Evolutionary conservation across 179 eudicot genomes (phyloP), one percentile per base, ranked within the genome.

Genomic region (Beta lomatogona): DNA sequence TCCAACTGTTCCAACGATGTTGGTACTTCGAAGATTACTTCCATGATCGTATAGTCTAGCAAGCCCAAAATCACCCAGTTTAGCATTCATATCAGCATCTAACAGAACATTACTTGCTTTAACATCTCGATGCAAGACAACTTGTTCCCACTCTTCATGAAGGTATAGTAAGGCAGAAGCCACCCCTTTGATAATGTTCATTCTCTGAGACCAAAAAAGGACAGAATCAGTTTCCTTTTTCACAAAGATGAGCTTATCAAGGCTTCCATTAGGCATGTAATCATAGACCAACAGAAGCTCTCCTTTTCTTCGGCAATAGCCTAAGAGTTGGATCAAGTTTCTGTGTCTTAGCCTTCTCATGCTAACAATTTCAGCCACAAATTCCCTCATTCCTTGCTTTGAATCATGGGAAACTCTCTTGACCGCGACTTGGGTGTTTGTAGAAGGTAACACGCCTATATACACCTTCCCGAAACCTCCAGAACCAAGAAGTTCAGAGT

Each of bases 141-240:
- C 79, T 76, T 86, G 88, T 55, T 86, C 88, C 86, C 88, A 86
- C 53, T 80, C 88, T n/a, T 86, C 88, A 60, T 86, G 88, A 25
- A 86, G 86, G 85, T 86, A 84, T 21, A 63, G 75, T 48, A 86
- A 72, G 44, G 86, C 83, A 3, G 83, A 86, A 9, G 87, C 89
- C n/a, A 86, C 83, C 74, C 89, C 89, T 46, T 82, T 79, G 28
- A 82, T 80, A 60, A 86, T 86, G 15, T 57, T 77, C 77, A 75
- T 57, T 57, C 77, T 75, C 65, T 75, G 77, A 41, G 61, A 8
- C 77, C 77, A 75, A 57, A 64, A 75, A 55, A 58, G 52, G 22
- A 53, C 31, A 6, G 46, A 55, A 14, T 55, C 28, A 9, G 65
- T 31, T 55, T 57, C 77, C 6, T 19, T 58, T 16, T 41, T 75